phyloP scores from a whole-genome alignment of 495 filamentous ascomycete genomes.

The Corynascus novoguineensis region DNA sequence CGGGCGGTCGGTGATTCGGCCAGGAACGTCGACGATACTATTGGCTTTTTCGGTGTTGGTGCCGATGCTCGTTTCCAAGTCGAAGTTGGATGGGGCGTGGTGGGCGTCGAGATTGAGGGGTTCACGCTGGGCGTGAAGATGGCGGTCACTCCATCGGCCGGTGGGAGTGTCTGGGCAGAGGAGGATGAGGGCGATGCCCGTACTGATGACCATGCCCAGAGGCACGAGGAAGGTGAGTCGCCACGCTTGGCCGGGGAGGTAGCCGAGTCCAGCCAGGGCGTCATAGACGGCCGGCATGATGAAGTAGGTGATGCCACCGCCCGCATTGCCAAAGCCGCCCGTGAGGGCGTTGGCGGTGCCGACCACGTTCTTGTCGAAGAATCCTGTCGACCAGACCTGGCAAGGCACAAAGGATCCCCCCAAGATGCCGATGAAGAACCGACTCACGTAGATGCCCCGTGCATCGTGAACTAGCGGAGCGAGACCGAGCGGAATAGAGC shows the following conservation, averaged over 20 bases:
- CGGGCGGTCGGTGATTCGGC: slow-evolving; percentile 50
- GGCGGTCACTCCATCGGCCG: slow-evolving; percentile 54
- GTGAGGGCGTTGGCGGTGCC: slow-evolving; percentile 85
- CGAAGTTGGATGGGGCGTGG: neutral
- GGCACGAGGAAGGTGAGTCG: slow-evolving; percentile 79
- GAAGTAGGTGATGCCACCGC: slow-evolving; percentile 84
- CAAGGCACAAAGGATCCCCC: slow-evolving; percentile 90
- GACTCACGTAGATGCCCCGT: slow-evolving; percentile 64
- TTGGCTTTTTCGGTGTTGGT: slow-evolving; percentile 5
- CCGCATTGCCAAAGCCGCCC: slow-evolving; percentile 82
- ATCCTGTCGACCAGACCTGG: slow-evolving; percentile 93
- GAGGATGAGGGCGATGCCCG: slow-evolving; percentile 62
- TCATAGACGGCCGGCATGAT: slow-evolving; percentile 92
- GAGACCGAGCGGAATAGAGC: slow-evolving; percentile 75
- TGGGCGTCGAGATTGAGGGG: neutral
- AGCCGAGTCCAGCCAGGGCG: slow-evolving; percentile 58
- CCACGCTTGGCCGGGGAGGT: slow-evolving; percentile 68
- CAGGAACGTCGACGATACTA: slow-evolving; percentile 49
- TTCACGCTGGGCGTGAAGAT: slow-evolving; percentile 1
- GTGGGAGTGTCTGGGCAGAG: slow-evolving; percentile 80
- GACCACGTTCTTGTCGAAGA: slow-evolving; percentile 93
- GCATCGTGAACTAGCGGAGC: slow-evolving; percentile 70
- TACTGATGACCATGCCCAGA: slow-evolving; percentile 66
- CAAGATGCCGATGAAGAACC: slow-evolving; percentile 92
- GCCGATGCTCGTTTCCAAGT: slow-evolving; percentile 6